Evolutionary conservation across 2,329 filamentous ascomycete species (phyloP).

Genomic region (Tothia fuscella): DNA sequence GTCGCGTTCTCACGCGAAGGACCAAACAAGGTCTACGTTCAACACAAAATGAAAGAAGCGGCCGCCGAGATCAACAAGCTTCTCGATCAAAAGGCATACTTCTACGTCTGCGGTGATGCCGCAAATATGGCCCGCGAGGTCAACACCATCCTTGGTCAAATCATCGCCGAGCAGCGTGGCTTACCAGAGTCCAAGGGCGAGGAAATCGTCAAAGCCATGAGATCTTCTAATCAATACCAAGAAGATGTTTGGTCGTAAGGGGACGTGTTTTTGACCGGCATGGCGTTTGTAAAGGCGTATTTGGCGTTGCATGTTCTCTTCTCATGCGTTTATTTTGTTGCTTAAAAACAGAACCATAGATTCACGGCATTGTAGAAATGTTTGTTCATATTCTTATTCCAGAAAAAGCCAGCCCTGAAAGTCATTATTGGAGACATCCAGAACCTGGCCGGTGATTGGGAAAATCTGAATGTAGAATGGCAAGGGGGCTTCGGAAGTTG

Average conservation of each 20-base stretch:
- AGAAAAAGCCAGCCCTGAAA: no score
- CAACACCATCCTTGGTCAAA: conserved; percentile 73
- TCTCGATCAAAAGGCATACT: conserved; percentile 75
- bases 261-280: neutral
- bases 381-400: no score
- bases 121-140: conserved; percentile 95
- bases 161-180: conserved; percentile 73
- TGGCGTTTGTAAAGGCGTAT: no score
- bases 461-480: no score
- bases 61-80: conserved; percentile 79
- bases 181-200: conserved; percentile 80
- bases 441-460: no score
- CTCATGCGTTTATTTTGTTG: no score
- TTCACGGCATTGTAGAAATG: no score
- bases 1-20: conserved; percentile 91
- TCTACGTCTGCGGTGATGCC: conserved; percentile 97
- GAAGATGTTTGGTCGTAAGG: conserved; percentile 57
- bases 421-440: no score
- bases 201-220: conserved; percentile 95
- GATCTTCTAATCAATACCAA: conserved; percentile 90
- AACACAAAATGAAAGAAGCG: conserved; percentile 78
- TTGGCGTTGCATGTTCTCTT: no score
- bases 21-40: conserved; percentile 87
- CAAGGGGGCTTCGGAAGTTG: no score
- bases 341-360: no score